Evolutionary conservation across 441 rosid genomes (phyloP).

Genomic region (Erodium chrysanthum): DNA sequence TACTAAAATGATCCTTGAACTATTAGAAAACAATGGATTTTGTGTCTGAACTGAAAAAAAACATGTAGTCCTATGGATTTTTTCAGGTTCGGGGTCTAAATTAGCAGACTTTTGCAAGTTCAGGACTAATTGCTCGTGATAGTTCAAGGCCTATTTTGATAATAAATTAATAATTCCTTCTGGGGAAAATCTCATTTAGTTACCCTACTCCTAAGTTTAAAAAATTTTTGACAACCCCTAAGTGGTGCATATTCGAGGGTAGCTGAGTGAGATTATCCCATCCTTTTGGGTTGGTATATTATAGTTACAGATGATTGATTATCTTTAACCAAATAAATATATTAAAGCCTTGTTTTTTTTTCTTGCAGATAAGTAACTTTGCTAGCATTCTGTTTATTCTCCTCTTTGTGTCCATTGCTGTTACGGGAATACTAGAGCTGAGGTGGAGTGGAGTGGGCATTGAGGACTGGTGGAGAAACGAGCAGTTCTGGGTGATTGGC

Average conservation of each 20-base stretch:
- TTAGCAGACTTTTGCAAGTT: neutral
- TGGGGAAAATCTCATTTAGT: too few species aligned
- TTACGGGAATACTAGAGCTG: slow-evolving; percentile 94
- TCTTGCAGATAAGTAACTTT: slow-evolving; percentile 82
- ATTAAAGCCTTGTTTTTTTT: slow-evolving; percentile 6
- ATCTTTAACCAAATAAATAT: too few species aligned
- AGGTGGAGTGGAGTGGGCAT: slow-evolving; percentile 99
- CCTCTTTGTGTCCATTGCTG: slow-evolving; percentile 93
- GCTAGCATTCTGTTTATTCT: slow-evolving; percentile 95
- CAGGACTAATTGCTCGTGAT: neutral
- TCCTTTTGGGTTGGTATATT: too few species aligned
- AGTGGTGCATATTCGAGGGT: too few species aligned
- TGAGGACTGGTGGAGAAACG: slow-evolving; percentile 99
- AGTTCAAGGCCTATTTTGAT: too few species aligned
- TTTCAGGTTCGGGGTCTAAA: neutral
- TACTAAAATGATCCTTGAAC: neutral
- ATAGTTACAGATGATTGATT: too few species aligned
- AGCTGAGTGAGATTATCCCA: too few species aligned
- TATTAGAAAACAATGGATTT: neutral
- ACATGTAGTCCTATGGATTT: neutral
- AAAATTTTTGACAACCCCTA: too few species aligned
- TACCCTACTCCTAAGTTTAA: too few species aligned
- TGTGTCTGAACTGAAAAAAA: neutral
- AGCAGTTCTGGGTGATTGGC: slow-evolving; percentile 98
- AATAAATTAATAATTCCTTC: too few species aligned